A percentile compares a stretch with the other conserved stretches of the same genome.
These are phyloP conservation scores for Lactarius vividus DNA, from an alignment of 768 basidiomycete genomes.

Conservation along the genomic window DNA sequence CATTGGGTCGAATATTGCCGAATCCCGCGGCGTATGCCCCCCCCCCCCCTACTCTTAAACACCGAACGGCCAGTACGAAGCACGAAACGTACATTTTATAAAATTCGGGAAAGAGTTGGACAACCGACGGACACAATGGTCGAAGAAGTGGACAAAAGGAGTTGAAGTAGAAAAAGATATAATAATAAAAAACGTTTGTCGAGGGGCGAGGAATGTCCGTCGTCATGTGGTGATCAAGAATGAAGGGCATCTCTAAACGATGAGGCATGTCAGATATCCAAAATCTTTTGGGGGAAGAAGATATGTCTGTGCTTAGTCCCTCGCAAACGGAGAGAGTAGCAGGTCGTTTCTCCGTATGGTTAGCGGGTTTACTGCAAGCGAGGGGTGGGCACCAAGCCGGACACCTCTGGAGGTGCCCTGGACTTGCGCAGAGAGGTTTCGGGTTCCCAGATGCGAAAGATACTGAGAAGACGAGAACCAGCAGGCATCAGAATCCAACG, in stretches of 20 bases:
- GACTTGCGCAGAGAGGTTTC: background rate
- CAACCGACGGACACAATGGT: background rate
- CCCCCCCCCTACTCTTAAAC: background rate
- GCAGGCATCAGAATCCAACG: background rate
- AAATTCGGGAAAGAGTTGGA: background rate
- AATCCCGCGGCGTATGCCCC: background rate
- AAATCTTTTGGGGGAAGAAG: conserved; percentile 2
- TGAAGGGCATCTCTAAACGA: background rate
- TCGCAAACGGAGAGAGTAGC: background rate
- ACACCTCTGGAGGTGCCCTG: background rate
- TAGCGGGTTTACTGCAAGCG: conserved; percentile 8
- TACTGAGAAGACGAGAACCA: conserved; percentile 12
- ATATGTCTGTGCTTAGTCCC: background rate
- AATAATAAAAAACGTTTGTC: background rate
- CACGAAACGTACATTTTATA: background rate
- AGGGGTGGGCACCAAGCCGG: background rate
- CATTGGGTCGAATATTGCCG: background rate
- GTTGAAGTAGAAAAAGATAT: background rate
- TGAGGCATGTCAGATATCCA: background rate
- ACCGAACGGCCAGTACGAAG: background rate
- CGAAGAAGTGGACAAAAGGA: background rate
- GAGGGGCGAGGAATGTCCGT: background rate
- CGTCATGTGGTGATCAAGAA: background rate
- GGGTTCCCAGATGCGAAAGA: conserved; percentile 14
- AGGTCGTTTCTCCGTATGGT: background rate